Percentiles rank a stretch among this genome's conserved stretches.
phyloP scores from a whole-genome alignment of 2,329 filamentous ascomycete genomes.

The Trichocomaceae sp. region DNA sequence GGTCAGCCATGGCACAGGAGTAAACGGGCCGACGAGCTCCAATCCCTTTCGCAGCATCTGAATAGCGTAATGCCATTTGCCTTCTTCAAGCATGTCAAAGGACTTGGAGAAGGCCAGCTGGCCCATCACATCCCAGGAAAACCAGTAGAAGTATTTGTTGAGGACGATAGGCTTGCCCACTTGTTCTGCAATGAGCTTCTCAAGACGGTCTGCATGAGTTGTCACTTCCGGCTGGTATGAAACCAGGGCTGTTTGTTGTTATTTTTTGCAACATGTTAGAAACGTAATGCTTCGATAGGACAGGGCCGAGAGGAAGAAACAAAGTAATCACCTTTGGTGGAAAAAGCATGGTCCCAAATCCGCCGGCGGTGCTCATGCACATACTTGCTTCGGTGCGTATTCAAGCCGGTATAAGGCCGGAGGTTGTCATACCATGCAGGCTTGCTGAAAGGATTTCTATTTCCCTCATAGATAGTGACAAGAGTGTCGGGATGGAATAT shows the following conservation, averaged over 20 bases:
- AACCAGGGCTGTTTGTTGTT: not conserved
- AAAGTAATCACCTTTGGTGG: constrained; percentile 19
- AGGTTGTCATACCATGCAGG: constrained; percentile 1
- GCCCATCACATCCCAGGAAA: not conserved
- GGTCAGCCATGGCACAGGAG: not conserved
- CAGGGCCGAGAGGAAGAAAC: not conserved
- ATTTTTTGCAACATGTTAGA: not conserved
- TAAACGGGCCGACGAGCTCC: not conserved
- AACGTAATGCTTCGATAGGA: no score
- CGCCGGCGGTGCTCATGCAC: not conserved
- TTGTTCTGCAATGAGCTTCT: not conserved
- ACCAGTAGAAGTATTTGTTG: not conserved
- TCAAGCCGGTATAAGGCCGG: not conserved
- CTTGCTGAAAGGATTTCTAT: not conserved
- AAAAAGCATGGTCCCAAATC: constrained; percentile 22
- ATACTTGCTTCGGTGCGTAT: not conserved
- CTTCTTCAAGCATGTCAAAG: not conserved
- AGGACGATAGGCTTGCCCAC: not conserved
- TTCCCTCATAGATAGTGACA: not conserved
- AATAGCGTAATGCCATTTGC: not conserved
- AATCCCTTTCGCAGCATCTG: not conserved
- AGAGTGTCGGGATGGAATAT: not conserved
- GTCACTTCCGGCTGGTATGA: not conserved
- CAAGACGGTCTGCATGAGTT: not conserved
- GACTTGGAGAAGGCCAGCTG: not conserved